Evolutionary conservation across 345 rosid genomes (phyloP).

Genomic region (Camelina hispida): DNA sequence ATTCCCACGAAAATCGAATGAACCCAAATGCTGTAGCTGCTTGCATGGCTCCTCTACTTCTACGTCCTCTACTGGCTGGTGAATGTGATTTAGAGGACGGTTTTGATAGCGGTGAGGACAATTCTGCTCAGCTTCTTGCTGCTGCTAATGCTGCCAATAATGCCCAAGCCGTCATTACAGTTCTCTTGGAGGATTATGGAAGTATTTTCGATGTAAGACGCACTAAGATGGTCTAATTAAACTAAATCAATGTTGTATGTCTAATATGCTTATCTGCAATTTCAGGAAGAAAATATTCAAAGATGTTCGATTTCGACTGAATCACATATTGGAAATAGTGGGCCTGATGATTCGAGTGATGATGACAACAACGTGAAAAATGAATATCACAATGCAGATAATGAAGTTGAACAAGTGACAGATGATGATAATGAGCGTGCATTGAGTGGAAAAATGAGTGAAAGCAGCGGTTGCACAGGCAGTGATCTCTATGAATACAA

Average conservation of each 20-base stretch:
- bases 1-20: conserved; percentile 92
- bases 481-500: conserved; percentile 90
- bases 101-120: conserved; percentile 81
- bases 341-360: conserved; percentile 88
- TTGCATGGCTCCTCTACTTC: conserved; percentile 98
- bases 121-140: conserved; percentile 98
- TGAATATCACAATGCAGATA: conserved; percentile 87
- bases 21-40: conserved; percentile 97
- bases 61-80: conserved; percentile 95
- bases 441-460: conserved; percentile 91
- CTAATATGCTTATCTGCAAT: conserved; percentile 32
- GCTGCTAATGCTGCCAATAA: conserved; percentile 99
- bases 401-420: conserved; percentile 82
- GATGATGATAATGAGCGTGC: conserved; percentile 79
- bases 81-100: conserved; percentile 97
- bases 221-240: conserved; percentile 25
- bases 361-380: conserved; percentile 83
- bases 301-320: conserved; percentile 95
- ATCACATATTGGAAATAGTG: conserved; percentile 87
- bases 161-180: conserved; percentile 86
- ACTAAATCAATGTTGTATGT: background rate
- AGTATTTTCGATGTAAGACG: conserved; percentile 87
- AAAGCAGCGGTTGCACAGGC: conserved; percentile 83
- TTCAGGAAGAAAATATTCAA: conserved; percentile 94
- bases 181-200: conserved; percentile 87